Percentiles rank a stretch among this genome's conserved stretches.
These are phyloP conservation scores for Jatropha curcas DNA, from an alignment of 345 rosid species.

Conservation along the genomic window DNA sequence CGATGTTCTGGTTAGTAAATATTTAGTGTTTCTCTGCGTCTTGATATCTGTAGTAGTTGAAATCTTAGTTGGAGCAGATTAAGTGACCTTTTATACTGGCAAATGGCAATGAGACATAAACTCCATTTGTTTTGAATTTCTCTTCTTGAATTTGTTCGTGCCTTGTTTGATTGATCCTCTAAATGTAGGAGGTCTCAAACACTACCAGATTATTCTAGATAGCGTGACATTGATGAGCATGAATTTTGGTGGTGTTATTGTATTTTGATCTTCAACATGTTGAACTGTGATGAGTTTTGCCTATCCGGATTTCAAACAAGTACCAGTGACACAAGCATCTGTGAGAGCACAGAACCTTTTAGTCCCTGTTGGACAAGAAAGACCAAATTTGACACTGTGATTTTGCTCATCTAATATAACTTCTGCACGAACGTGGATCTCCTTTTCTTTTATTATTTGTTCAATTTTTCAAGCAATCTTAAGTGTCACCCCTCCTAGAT, in stretches of 20 bases:
- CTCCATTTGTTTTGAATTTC: background rate
- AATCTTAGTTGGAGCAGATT: background rate
- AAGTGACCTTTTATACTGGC: background rate
- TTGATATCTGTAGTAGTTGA: too few species aligned
- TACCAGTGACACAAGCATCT: background rate
- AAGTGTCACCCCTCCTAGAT: background rate
- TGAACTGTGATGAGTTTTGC: background rate
- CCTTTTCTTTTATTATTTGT: background rate
- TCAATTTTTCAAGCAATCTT: background rate
- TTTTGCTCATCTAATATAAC: background rate
- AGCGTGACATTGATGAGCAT: background rate
- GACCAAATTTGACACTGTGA: background rate
- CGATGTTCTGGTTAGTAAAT: background rate
- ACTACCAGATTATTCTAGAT: background rate
- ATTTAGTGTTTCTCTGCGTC: background rate
- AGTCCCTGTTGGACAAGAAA: background rate
- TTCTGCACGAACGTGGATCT: background rate
- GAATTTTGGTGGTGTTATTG: background rate
- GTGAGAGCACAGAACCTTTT: background rate
- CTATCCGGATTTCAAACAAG: background rate
- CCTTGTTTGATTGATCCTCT: background rate
- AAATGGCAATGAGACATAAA: background rate
- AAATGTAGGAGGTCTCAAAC: background rate
- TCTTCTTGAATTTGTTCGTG: background rate
- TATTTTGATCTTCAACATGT: background rate